Conservation (phyloP, 768 basidiomycete species). For the Paxillus involutus region DNA sequence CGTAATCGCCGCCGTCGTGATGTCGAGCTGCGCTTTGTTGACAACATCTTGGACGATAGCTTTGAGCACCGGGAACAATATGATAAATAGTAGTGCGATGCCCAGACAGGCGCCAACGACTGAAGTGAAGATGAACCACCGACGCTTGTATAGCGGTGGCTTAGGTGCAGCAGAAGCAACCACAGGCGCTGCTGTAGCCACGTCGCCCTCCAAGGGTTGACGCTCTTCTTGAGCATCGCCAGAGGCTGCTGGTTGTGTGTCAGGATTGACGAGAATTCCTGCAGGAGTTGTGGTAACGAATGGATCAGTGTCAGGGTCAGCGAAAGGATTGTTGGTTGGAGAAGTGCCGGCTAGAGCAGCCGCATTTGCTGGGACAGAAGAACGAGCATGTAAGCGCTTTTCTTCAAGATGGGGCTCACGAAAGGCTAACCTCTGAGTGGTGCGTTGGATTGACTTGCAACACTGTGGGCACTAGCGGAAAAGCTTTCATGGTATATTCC, state of each 20-base stretch:
- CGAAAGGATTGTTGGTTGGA: constrained; percentile 2
- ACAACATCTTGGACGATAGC: constrained; percentile 68
- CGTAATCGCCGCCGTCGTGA: constrained; percentile 51
- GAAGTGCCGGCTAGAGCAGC: constrained; percentile 1
- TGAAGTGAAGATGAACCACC: constrained; percentile 69
- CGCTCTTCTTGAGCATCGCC: not conserved
- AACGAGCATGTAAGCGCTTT: not conserved
- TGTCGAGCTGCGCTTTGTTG: constrained; percentile 51
- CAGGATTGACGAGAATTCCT: not conserved
- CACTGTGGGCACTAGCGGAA: constrained; percentile 14
- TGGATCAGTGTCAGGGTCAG: constrained; percentile 11
- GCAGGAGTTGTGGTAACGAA: constrained; percentile 8
- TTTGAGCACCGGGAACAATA: constrained; percentile 66
- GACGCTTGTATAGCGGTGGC: constrained; percentile 57
- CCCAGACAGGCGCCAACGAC: constrained; percentile 50
- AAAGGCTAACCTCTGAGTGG: constrained; percentile 12
- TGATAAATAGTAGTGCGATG: constrained; percentile 64
- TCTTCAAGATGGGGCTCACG: not conserved
- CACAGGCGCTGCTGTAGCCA: not conserved
- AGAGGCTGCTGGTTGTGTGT: not conserved
- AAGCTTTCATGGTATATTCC: constrained; percentile 12
- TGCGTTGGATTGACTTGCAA: constrained; percentile 11
- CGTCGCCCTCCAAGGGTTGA: not conserved
- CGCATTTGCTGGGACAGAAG: constrained; percentile 9
- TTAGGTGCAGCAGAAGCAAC: constrained; percentile 5